Evolutionary conservation across 768 basidiomycete genomes (phyloP), one percentile per base, ranked within the genome.

Genomic region (Boletus subcaerulescens): DNA sequence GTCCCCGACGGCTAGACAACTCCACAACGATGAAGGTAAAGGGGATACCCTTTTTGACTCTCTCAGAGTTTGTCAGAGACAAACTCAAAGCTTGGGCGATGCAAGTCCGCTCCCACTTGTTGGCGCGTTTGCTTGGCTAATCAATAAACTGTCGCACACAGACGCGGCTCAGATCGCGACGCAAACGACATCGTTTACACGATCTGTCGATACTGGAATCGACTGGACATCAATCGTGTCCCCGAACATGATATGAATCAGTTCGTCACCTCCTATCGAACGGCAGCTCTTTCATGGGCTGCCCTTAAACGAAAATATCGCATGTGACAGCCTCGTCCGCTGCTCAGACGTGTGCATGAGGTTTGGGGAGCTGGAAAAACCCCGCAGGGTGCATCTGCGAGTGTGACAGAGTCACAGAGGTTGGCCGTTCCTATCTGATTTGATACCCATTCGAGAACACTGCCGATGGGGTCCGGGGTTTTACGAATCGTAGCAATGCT

Each of bases 41-140:
- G 52, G 80, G 82, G 20, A 74, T 93, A 6, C 91, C 91, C 11
- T 93, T 93, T 75, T 73, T 93, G 62, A 85, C 86, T n/a, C 76
- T 89, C 56, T 90, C 91, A 39, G 91, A 93, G 70, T 93, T 93
- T 72, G 73, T 93, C 63, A 79, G 91, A 62, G 90, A 89, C 44
- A 93, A 93, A 75, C 76, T 93, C 48, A 92, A 89, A 62, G 72
- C 81, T 17, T 93, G 91, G 91, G 78, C 84, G 59, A 86, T 89
- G 91, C 89, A 76, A 64, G 84, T 65, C 14, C 2, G 15, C 44
- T 0, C 15, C 24, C 39, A 4, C 44, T 52, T 41, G 49, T 46
- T 35, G 56, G 43, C 41, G 43, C 58, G 46, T 53, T 39, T 52
- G 22, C 57, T 43, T 46, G 59, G 56, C 58, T 63, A 58, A 63